phyloP scores from a whole-genome alignment of 1,284 basidiomycete genomes.

The Neonothopanus nambi region DNA sequence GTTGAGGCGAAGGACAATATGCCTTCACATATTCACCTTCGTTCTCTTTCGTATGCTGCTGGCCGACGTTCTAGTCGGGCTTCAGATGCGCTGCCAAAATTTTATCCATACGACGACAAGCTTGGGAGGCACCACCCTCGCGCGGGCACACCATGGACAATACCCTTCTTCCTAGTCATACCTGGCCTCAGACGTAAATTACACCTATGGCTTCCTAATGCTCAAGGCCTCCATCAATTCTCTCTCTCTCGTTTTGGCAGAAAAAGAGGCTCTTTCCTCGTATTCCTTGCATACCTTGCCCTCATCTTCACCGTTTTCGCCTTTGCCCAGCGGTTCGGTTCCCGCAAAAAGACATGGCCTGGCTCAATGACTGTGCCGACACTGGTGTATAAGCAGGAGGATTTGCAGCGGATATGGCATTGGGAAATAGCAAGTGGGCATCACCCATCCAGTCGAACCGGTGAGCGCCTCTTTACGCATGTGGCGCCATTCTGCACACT shows the following conservation, averaged over 20 bases:
- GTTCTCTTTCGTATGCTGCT: constrained; percentile 9
- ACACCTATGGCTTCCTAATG: constrained; percentile 10
- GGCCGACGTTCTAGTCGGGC: constrained; percentile 12
- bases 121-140: constrained; percentile 5
- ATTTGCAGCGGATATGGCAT: constrained; percentile 18
- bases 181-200: constrained; percentile 11
- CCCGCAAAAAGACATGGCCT: constrained; percentile 17
- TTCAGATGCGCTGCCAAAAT: constrained; percentile 15
- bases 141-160: constrained; percentile 9
- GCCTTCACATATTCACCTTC: constrained; percentile 11
- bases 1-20: no score
- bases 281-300: constrained; percentile 13
- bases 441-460: constrained; percentile 12
- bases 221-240: constrained; percentile 11
- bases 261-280: constrained; percentile 17
- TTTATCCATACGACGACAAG: constrained; percentile 10
- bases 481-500: not conserved
- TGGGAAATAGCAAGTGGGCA: constrained; percentile 21
- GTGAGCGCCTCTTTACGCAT: constrained; percentile 9
- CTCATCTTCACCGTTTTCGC: constrained; percentile 17
- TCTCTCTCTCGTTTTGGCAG: constrained; percentile 12
- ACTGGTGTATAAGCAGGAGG: constrained; percentile 20
- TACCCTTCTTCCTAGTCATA: constrained; percentile 9
- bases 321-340: constrained; percentile 15
- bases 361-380: constrained; percentile 14